Evolutionary conservation across 108 stramenopile species (phyloP), one percentile per base, ranked within the genome.

Genomic region (Cyclotella baltica): DNA sequence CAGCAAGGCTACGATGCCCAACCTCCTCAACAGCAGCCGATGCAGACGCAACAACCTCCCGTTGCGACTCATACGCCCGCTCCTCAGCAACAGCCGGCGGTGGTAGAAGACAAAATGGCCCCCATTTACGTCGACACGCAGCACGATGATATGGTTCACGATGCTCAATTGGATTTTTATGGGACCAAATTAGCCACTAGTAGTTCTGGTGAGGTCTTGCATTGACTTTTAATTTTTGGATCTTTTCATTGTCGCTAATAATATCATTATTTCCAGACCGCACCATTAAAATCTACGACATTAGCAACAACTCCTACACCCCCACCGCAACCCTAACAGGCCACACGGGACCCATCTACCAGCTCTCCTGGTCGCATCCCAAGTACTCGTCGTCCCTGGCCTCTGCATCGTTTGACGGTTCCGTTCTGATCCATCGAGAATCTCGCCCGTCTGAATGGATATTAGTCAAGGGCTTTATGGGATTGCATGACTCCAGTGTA

Each of bases 121-220:
- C 91, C 90, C 20, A 81, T 93, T 58, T 90, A 84, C 48, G 80
- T 98, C 10, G 96, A 97, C 56, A 96, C 98, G 1, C 94, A 96
- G 81, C 98, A 98, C 67, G 95, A 93, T 75, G 98, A 98, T 74
- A 84, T 96, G 85, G 92, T 98, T 23, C 98, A 98, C 62, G 98
- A 98, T 83, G 89, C 92, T 29, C 94, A 95, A 73, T 70, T 97
- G 72, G 97, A 98, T 85, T 97, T 95, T 72, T 98, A 98, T 81
- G 95, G 96, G 27, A 92, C 90, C 86, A 95, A 93, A 68, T 69
- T 98, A 51, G 98, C 98, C 59, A 98, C 98, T 6, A 90, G 87
- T 59, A 96, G 94, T 19, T 93, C 92, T 34, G 92, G 92, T 93
- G 73, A 48, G 89, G n/a, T n/a, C n/a, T n/a, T n/a, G n/a, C n/a